phyloP scores from a whole-genome alignment of 2,329 filamentous ascomycete species.

The Bretziella fagacearum region DNA sequence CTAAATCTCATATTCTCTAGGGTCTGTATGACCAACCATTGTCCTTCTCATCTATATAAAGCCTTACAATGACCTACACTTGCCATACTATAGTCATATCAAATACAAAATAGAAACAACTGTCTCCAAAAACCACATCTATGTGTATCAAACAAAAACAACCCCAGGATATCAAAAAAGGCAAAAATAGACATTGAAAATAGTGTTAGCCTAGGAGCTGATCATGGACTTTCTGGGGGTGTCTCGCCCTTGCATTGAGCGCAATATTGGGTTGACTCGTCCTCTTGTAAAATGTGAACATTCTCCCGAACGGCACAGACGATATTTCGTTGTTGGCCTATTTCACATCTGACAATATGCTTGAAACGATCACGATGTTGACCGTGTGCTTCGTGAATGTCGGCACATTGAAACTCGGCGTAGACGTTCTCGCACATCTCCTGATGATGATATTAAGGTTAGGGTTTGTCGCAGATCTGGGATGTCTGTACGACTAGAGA shows the following conservation, averaged over 20 bases:
- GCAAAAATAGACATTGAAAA: background rate
- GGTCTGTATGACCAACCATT: too few relatives aligned
- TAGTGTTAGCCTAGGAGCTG: background rate
- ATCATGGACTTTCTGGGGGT: slow-evolving; percentile 14
- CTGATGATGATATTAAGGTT: background rate
- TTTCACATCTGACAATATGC: slow-evolving; percentile 12
- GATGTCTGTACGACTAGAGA: background rate
- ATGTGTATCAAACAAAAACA: background rate
- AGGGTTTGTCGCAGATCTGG: background rate
- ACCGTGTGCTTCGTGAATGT: slow-evolving; percentile 8
- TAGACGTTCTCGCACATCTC: slow-evolving; percentile 15
- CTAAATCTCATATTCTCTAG: too few relatives aligned
- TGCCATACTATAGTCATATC: too few relatives aligned
- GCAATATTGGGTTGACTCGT: slow-evolving; percentile 10
- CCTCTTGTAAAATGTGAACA: slow-evolving; percentile 13
- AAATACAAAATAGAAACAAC: too few relatives aligned
- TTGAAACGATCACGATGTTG: slow-evolving; percentile 11
- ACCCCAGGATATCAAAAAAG: background rate
- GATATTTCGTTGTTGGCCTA: slow-evolving; percentile 4
- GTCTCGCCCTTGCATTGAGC: slow-evolving; percentile 13
- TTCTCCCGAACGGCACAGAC: slow-evolving; percentile 10
- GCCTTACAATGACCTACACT: too few relatives aligned
- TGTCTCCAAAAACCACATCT: too few relatives aligned
- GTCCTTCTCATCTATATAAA: too few relatives aligned
- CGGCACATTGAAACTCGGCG: slow-evolving; percentile 12